Base-by-base conservation (phyloP, 805 yeast species). In the Teunomyces tritomae region DNA sequence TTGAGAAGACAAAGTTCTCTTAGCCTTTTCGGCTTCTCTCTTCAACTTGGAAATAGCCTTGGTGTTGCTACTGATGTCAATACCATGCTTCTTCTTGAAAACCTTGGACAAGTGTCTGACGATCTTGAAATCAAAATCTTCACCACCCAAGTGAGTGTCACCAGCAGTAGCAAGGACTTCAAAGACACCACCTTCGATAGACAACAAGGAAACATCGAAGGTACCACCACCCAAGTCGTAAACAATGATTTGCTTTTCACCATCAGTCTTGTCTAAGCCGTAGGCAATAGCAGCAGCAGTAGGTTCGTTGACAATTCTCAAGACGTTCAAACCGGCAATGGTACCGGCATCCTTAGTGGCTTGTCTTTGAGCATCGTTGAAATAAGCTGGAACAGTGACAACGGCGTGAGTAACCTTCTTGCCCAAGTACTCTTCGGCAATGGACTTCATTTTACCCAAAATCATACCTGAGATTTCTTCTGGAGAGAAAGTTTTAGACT, bases 391-490 rank as follows among this genome's bases (percentile, higher is more conserved):
- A 49, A 88, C 96, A 36, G 96, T 89, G 56, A 88, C 94, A 55
- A 88, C 96, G 28, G 96, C 96, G 61, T 88, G 90, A 44, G 91
- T 84, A 51, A 84, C 88, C 62, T 74, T 76, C 68, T 79, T 75
- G 64, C 87, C 89, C 61, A 84, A 78, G 77, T 80, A 81, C 55
- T 87, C 84, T 77, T 84, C 89, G 63, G 89, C 89, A 69, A 80
- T 83, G 72, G 82, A 85, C 78, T 83, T 89, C 94, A 86, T 86
- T 78, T 90, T 90, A 67, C 81, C 75, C 66, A 90, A 78, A 56
- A 90, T 86, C 97, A 91, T 91, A 47, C 96, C 88, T 41, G 96
- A 87, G 62, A 91, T 83, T 79, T 91, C 97, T 78, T 91, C 96
- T 56, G 97, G 96, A 48, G 95, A 80, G 79, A 91, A 91, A 46